Base-by-base conservation (phyloP, 805 yeast genomes). In the Brettanomyces sp. region DNA sequence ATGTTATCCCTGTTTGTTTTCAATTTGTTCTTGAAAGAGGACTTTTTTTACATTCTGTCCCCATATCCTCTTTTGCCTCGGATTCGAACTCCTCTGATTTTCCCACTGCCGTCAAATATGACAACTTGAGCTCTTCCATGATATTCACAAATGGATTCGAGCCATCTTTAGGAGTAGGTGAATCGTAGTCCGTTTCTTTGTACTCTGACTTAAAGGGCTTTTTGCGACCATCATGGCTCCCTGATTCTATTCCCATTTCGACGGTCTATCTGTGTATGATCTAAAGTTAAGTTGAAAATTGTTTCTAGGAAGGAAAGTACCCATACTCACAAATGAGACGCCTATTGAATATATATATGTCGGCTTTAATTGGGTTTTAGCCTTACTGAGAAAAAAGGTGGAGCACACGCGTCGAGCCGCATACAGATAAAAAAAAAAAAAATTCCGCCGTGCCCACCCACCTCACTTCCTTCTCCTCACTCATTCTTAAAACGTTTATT, bases 101-200 rank as follows among this genome's bases (percentile, higher is more conserved):
- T 7, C 32, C 32, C 11, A 28, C 11, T 28, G 32, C 32, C 7
- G 32, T 36, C 12, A 18, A 28, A 28, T 28, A 28, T 28, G 32
- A 28, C 11, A 28, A 28, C 11, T 28, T 28, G 32, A 28, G 37
- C 22, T 18, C 22, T 35, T 18, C 37, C n/a, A 35, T 35, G 13
- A 35, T 35, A 12, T 35, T 35, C 22, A n/a, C n/a, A 35, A 35
- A 35, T 35, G 37, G 37, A 18, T 35, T 35, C n/a, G 66, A 66
- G 39, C 63, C 59, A 2, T 46, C 41, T 14, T 50, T 49, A 32
- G 50, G 45, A 14, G 48, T 39, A 0, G 50, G 37, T 18, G 44
- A 38, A 36, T 60, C 64, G 37, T 53, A 52, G 4, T 48, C 39
- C 4, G 56, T 53, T 3, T 51, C 56, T 18, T 52, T 52, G 13